Percentiles rank a stretch among this genome's conserved stretches.
Conservation (phyloP, 352 stramenopile species). For the Elongisporangium undulatum region DNA sequence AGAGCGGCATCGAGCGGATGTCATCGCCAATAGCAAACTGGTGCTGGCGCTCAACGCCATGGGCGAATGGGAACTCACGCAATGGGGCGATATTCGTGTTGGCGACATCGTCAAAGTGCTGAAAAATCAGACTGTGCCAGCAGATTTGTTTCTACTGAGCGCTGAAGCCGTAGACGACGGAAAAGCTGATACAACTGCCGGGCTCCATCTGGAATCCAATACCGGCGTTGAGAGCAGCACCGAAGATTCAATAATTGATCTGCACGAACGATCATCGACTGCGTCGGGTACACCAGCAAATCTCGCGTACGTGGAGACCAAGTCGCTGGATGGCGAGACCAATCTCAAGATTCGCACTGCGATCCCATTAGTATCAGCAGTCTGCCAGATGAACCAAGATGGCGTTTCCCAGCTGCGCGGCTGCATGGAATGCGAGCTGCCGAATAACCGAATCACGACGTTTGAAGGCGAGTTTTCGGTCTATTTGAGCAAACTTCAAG, state of each 20-base stretch:
- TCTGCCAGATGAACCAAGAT: slow-evolving; percentile 20
- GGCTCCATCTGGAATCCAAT: background rate
- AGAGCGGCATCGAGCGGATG: slow-evolving; percentile 69
- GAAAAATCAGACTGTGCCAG: slow-evolving; percentile 58
- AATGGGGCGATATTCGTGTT: slow-evolving; percentile 71
- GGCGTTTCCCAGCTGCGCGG: slow-evolving; percentile 43
- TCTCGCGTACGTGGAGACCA: slow-evolving; percentile 82
- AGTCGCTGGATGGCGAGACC: slow-evolving; percentile 81
- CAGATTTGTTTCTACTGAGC: slow-evolving; percentile 67
- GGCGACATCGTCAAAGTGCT: slow-evolving; percentile 79
- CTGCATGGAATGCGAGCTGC: slow-evolving; percentile 65
- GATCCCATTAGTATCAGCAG: slow-evolving; percentile 42
- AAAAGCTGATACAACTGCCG: slow-evolving; percentile 16
- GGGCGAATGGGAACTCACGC: slow-evolving; percentile 40
- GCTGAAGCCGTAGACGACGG: slow-evolving; percentile 47
- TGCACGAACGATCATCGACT: slow-evolving; percentile 1
- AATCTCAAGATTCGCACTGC: slow-evolving; percentile 81
- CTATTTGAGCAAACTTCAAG: slow-evolving; percentile 28
- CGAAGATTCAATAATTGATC: slow-evolving; percentile 5
- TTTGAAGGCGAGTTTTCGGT: slow-evolving; percentile 77
- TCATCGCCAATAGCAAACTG: slow-evolving; percentile 59
- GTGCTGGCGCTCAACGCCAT: slow-evolving; percentile 40
- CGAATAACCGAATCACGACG: slow-evolving; percentile 82
- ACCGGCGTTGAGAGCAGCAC: too few species aligned
- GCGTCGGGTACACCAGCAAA: slow-evolving; percentile 16